phyloP scores from a whole-genome alignment of 2,329 filamentous ascomycete species.

The Cladophialophora bantiana region DNA sequence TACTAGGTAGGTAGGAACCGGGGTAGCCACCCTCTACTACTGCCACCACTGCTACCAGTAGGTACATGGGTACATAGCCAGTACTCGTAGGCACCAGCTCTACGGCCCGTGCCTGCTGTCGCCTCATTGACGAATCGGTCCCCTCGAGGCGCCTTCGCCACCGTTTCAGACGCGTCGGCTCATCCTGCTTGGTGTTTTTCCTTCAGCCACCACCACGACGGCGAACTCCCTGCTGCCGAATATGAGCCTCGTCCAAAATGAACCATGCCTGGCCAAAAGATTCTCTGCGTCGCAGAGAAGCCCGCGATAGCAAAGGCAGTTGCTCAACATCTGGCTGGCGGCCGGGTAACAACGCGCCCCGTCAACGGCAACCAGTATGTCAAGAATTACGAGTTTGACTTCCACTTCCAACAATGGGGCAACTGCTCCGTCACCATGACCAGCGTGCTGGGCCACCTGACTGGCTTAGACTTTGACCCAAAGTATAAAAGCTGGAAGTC shows the following conservation, averaged over 20 bases:
- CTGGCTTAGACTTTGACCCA: conserved; percentile 75
- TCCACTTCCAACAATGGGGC: conserved; percentile 84
- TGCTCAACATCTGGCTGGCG: conserved; percentile 84
- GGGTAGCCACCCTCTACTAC: too few species aligned
- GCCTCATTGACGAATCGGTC: not conserved
- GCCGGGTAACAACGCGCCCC: conserved; percentile 68
- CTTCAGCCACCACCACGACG: too few species aligned
- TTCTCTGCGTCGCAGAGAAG: conserved; percentile 84
- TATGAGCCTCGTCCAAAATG: conserved; percentile 29
- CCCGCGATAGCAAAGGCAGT: conserved; percentile 96
- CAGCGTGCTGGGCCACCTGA: conserved; percentile 87
- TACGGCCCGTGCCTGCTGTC: not conserved
- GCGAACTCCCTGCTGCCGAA: not conserved
- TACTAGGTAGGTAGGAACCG: too few species aligned
- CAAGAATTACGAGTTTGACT: conserved; percentile 94
- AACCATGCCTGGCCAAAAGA: conserved; percentile 51
- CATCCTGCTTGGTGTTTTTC: not conserved
- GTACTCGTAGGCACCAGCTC: not conserved
- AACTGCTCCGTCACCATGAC: conserved; percentile 90
- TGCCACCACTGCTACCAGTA: too few species aligned
- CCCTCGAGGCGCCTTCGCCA: not conserved
- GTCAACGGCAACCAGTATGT: conserved; percentile 75
- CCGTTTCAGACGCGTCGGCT: conserved; percentile 12
- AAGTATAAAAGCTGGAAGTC: conserved; percentile 81
- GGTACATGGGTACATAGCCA: too few species aligned